phyloP scores from a whole-genome alignment of 1,139 yeast genomes.

The Suhomyces yuchorum region DNA sequence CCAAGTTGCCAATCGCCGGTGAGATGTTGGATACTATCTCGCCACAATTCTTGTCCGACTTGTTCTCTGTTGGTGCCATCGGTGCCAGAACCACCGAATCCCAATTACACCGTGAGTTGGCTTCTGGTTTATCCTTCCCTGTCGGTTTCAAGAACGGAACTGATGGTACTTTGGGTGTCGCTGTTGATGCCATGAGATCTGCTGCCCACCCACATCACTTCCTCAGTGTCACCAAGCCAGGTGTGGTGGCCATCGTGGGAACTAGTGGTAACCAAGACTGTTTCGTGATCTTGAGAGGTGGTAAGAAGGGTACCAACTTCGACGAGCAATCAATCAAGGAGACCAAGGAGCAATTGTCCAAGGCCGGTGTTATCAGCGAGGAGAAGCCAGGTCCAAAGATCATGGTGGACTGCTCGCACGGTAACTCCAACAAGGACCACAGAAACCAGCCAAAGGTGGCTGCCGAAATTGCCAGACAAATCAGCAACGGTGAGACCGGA shows the following conservation, averaged over 20 bases:
- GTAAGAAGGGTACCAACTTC: constrained; percentile 87
- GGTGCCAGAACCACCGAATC: constrained; percentile 99
- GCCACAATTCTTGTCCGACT: constrained; percentile 89
- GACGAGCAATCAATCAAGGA: constrained; percentile 72
- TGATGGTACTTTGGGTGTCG: constrained; percentile 89
- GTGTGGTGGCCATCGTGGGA: constrained; percentile 92
- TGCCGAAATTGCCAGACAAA: constrained; percentile 72
- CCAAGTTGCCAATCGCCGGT: constrained; percentile 83
- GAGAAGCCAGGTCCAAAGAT: constrained; percentile 60
- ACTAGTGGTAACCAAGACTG: constrained; percentile 93
- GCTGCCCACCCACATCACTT: constrained; percentile 94
- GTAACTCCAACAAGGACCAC: constrained; percentile 88
- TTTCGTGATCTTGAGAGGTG: constrained; percentile 92
- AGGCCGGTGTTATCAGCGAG: constrained; percentile 42
- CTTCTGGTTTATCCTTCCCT: constrained; percentile 95
- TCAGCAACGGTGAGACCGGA: constrained; percentile 69
- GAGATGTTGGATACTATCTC: constrained; percentile 98
- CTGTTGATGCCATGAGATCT: constrained; percentile 91
- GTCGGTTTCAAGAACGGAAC: constrained; percentile 98
- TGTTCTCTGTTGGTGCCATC: constrained; percentile 92
- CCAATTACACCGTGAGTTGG: constrained; percentile 92
- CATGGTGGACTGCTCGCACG: constrained; percentile 98
- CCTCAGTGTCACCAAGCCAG: constrained; percentile 85
- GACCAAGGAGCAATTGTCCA: constrained; percentile 59
- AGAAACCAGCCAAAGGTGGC: constrained; percentile 95